Evolutionary conservation across 495 filamentous ascomycete species (phyloP), one percentile per base, ranked within the genome.

Genomic region (Trichoderma erinaceum): DNA sequence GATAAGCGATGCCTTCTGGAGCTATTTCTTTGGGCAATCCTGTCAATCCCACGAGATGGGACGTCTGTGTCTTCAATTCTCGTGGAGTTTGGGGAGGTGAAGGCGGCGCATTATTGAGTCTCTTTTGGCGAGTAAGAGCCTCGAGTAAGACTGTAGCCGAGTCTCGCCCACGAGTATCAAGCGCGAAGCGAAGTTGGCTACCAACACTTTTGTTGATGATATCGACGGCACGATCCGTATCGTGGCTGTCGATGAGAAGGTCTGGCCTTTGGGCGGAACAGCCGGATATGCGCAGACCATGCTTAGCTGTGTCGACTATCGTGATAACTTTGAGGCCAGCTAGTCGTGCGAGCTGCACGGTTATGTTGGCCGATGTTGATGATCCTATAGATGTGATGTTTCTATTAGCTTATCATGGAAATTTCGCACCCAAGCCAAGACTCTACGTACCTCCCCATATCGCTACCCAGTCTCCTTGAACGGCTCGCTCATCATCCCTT

Each of bases 81-180:
- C 68, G 67, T 7, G 63, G 63, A 5, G 76, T 76, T 7, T 70
- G 68, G 2, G 63, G 63, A 41, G 63, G 63, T n/a, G 63, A 65
- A 5, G 41, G 63, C 21, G 63, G 35, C 35, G 63, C 63, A n/a
- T 41, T 25, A 35, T 32, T 35, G n/a, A 70, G 67, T 18, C 48
- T 67, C n/a, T 63, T 41, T 23, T 68, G 44, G 63, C 82, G 79
- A 25, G 72, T 72, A 21, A 89, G 75, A 0, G 81, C 77, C 38
- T 78, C 75, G 65, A 86, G 75, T 15, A 88, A 75, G 23, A 79
- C 73, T 4, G 78, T 76, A 0, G 87, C 86, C 0, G 80, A 85
- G 0, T 90, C 86, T 16, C 78, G 80, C 0, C 88, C 88, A 25
- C 84, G 80, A 0, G 86, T 87, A 71, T 91, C 88, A 15, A 90